Evolutionary conservation across 2,329 filamentous ascomycete genomes (phyloP), one percentile per base, ranked within the genome.

Genomic region (Dactylellina leptospora): DNA sequence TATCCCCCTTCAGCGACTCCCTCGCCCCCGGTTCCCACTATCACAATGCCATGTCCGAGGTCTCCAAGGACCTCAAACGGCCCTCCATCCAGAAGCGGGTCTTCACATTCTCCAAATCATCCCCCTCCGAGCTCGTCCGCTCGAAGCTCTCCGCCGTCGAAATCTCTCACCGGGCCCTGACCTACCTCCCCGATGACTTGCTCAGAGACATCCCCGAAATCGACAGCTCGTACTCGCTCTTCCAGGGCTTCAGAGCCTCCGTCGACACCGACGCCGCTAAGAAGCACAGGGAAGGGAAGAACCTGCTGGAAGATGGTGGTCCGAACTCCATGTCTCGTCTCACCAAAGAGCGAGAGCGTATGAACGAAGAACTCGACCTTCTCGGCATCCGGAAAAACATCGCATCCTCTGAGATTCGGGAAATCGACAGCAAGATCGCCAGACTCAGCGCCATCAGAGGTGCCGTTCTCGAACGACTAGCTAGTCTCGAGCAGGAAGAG

Each of bases 361-460:
- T 97, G 82, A 88, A 90, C 82, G 92, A 96, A 79, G 87, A 91
- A 75, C 83, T 99, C 76, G 92, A 97, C 78, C 91, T 97, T 86
- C 87, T 97, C 82, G 86, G 89, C 2, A 87, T 97, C 74, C 87
- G 95, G 70, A 99, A 99, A 81, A 96, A 95, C 78, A 97, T 99
- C 93, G 93, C 93, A 76, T 95, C 92, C 77, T 90, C 91, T 74
- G 95, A 99, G 80, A 97, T 99, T 69, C 87, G 88, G 71, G 95
- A 99, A 78, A 96, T 99, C 73, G 95, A 99, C 81, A 93, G 90
- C 81, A 99, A 97, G 81, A 93, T 99, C 74, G 87, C 91, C 72
- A 97, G 97, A 79, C 83, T 99, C 60, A 89, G 92, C 76, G 91
- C 87, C 74, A 97, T 97, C 92, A 89, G 95, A 75, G 90, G 89